Base-by-base conservation (phyloP, 1,284 basidiomycete species). In the Heterobasidion occidentale region DNA sequence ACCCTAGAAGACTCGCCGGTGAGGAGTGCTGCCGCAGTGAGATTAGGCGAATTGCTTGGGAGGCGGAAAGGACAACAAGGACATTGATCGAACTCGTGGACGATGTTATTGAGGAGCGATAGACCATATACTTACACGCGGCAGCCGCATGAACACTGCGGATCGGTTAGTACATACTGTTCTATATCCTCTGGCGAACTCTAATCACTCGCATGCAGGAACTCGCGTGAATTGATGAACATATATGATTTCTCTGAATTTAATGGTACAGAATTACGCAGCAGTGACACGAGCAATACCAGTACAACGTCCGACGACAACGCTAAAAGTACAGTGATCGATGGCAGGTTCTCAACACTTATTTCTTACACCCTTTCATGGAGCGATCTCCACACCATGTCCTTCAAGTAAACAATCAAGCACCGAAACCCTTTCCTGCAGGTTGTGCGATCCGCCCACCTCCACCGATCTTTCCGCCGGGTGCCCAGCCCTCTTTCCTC, bases 371-470 rank as follows among this genome's bases (percentile, higher is more conserved):
- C 38, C n/a, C 38, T n/a, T n/a, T 6, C 2, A 42, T 11, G n/a
- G n/a, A 42, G 12, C 38, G 12, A 42, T n/a, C 38, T 2, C 2
- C 5, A 42, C 2, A 27, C 27, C 27, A 27, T 27, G 27, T 27
- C 27, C 27, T 27, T 27, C 27, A 27, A 27, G 27, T 27, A 1
- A 27, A 27, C 27, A 42, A 12, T 48, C 19, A 48, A 48, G 19
- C 46, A 59, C 74, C 56, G 44, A 67, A 65, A 52, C 80, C 65
- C 61, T 76, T 83, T 17, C 79, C 79, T 47, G 72, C 76, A 52
- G 84, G 84, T 64, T 87, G 84, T 9, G 72, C 74, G 57, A 87
- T 86, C 57, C 83, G 74, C 33, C 76, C 77, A 0, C 75, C 78
- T 53, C 76, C 78, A 0, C 76, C 78, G 54, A 74, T 74, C 57